Percentiles rank a stretch among this genome's conserved stretches.
Conservation (phyloP, 2,329 filamentous ascomycete genomes). For the Penicillium sp. region DNA sequence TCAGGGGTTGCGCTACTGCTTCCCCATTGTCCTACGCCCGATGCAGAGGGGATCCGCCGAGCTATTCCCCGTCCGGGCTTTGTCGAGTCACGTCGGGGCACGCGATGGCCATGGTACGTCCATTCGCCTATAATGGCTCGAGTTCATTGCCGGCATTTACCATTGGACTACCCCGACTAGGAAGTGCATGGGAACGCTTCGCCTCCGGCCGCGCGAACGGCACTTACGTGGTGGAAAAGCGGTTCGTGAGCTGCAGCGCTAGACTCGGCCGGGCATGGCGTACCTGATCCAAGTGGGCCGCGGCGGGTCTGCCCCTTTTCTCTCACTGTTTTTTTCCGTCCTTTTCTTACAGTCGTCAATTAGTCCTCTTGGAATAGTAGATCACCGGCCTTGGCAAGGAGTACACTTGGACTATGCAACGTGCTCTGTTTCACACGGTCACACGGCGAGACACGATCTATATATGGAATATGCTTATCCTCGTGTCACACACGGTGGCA, state of each 20-base stretch:
- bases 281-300: constrained; percentile 1
- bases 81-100: background rate
- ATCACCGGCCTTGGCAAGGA: too few species aligned
- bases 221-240: constrained; percentile 1
- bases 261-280: constrained; percentile 6
- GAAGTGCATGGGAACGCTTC: background rate
- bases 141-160: background rate
- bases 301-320: constrained; percentile 12
- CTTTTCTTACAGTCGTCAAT: background rate
- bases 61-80: background rate
- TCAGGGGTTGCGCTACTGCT: constrained; percentile 22
- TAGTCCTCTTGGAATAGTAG: background rate
- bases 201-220: background rate
- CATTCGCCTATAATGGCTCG: background rate
- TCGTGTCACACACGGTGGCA: background rate
- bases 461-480: background rate
- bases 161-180: background rate
- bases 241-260: constrained; percentile 19
- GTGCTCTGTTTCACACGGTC: background rate
- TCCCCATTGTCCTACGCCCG: constrained; percentile 10
- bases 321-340: background rate
- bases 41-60: constrained; percentile 10
- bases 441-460: background rate
- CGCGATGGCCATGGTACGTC: background rate
- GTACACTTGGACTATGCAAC: background rate